A percentile compares a stretch with the other conserved stretches of the same genome.
Evolutionary conservation across 1,284 basidiomycete genomes (phyloP).

Genomic region (Austroboletus novae-zelandiae): DNA sequence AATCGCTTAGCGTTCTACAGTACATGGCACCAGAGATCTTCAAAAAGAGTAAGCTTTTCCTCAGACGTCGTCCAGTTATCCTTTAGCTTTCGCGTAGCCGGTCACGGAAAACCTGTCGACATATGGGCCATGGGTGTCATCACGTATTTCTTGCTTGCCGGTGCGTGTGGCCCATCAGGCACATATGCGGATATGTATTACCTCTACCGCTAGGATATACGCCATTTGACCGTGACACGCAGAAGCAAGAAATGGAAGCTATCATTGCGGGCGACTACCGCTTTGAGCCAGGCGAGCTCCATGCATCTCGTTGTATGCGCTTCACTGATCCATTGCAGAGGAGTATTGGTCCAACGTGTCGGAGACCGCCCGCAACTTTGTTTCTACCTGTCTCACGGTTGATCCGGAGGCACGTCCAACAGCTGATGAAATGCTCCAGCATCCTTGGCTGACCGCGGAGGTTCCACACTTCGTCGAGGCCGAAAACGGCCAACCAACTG

Average conservation of each 20-base stretch:
- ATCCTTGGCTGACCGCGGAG: slow-evolving; percentile 67
- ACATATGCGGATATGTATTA: slow-evolving; percentile 3
- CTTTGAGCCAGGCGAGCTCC: slow-evolving; percentile 72
- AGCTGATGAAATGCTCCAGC: slow-evolving; percentile 52
- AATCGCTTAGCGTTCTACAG: slow-evolving; percentile 33
- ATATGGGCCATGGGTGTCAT: slow-evolving; percentile 98
- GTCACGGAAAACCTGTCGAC: slow-evolving; percentile 95
- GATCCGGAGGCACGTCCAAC: slow-evolving; percentile 80
- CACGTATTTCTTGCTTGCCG: slow-evolving; percentile 92
- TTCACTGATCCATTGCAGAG: slow-evolving; percentile 25
- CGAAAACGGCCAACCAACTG: slow-evolving; percentile 63
- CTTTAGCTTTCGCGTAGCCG: slow-evolving; percentile 47
- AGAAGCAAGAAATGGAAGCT: slow-evolving; percentile 88
- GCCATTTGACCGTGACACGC: slow-evolving; percentile 89
- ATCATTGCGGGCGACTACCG: slow-evolving; percentile 90
- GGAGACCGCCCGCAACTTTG: slow-evolving; percentile 79
- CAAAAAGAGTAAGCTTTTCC: slow-evolving; percentile 68
- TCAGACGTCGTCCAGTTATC: not conserved
- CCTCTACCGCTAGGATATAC: slow-evolving; percentile 62
- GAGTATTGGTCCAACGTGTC: slow-evolving; percentile 90
- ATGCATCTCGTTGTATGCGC: not conserved
- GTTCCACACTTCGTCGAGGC: slow-evolving; percentile 73
- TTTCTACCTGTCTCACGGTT: slow-evolving; percentile 77
- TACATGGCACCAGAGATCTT: slow-evolving; percentile 99
- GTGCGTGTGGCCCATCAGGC: slow-evolving; percentile 2